Evolutionary conservation across 257 asterid species (phyloP).

Genomic region (Galeopsis tetrahit): DNA sequence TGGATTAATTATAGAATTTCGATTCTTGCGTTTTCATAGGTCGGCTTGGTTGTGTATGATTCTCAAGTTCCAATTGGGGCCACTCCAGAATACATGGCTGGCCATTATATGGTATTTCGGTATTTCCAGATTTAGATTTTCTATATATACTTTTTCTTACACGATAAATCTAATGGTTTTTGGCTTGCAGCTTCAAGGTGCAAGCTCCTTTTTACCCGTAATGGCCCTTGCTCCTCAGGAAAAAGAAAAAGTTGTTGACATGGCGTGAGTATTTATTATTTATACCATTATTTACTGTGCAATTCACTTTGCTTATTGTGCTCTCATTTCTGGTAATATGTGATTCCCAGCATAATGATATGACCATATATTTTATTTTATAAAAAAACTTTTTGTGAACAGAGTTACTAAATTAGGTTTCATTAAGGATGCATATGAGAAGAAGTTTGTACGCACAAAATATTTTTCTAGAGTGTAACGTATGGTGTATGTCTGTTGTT

Average conservation of each 20-base stretch:
- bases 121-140: slow-evolving; percentile 23
- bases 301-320: not conserved
- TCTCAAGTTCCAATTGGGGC: slow-evolving; percentile 99
- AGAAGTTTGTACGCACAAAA: not conserved
- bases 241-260: slow-evolving; percentile 83
- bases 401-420: slow-evolving; percentile 17
- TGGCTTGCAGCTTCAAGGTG: slow-evolving; percentile 80
- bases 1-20: slow-evolving; percentile 10
- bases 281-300: not conserved
- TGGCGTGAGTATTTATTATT: slow-evolving; percentile 76
- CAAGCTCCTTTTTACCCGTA: slow-evolving; percentile 93
- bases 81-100: slow-evolving; percentile 99
- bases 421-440: not conserved
- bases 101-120: slow-evolving; percentile 82
- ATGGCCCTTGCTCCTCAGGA: slow-evolving; percentile 99
- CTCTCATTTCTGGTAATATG: slow-evolving; percentile 2
- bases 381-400: slow-evolving; percentile 8
- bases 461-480: not conserved
- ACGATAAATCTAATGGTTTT: slow-evolving; percentile 37
- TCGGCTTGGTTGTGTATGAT: slow-evolving; percentile 92
- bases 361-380: not conserved
- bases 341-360: not conserved
- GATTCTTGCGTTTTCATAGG: slow-evolving; percentile 47
- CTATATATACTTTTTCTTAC: slow-evolving; percentile 3
- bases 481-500: slow-evolving; percentile 27